Base-by-base conservation (phyloP, 768 basidiomycete species). In the Pulveroboletus sp. region DNA sequence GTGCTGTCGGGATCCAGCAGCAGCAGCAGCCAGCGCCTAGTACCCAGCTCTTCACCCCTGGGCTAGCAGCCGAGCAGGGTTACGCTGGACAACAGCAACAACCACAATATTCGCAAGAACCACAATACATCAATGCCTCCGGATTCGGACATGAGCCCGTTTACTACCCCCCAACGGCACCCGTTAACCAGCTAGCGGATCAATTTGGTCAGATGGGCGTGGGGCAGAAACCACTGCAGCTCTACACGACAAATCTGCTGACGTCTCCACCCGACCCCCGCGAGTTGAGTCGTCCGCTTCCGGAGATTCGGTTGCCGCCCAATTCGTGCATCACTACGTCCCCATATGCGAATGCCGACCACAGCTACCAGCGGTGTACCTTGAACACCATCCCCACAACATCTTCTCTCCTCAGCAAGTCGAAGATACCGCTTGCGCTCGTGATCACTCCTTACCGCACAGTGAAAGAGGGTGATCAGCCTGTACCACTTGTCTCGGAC, bases 351-450 rank as follows among this genome's bases (percentile, higher is more conserved):
- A 93, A 93, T 58, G 86, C 93, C 13, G 87, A 97, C 65, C 77
- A 84, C 30, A 93, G 89, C 13, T 98, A 97, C 70, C 90, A 94
- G 71, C 84, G 96, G 42, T 83, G 76, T 54, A 99, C 96, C 1
- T 64, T 97, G 50, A 95, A 94, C 63, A 83, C 88, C n/a, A 82
- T 97, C 53, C 95, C 95, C 5, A 93, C 90, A 6, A 89, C 91
- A 8, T 84, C 88, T 54, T 86, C 89, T 9, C 76, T 97, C 4
- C 73, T 96, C 50, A 81, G 74, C 71, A 98, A 98, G 74, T 81
- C 86, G 14, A 95, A 95, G 70, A 73, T 98, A 43, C 95, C 95
- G 8, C 76, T 97, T 42, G 91, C 85, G 2, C 77, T 97, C 50
- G 76, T 98, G 52, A 76, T 96, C 56, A 92, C 93, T 0, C 95